Conservation (phyloP, 164 flowering plant species). For the Malania oleifera region DNA sequence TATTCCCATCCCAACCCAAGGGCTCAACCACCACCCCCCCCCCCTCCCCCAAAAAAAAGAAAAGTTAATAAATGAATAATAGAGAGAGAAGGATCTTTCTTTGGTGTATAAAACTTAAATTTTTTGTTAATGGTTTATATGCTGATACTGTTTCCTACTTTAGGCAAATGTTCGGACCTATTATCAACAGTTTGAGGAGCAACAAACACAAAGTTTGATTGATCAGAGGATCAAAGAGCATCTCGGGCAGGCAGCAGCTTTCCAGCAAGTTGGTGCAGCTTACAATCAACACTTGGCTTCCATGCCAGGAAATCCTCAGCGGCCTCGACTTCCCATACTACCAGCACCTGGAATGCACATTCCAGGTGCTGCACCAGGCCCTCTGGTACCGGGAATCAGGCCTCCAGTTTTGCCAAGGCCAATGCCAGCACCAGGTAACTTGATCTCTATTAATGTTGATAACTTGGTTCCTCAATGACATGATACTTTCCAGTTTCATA, state of each 20-base stretch:
- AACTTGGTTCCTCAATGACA: too few relatives aligned
- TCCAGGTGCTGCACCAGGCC: slow-evolving; percentile 26
- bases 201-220: slow-evolving; percentile 86
- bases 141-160: neutral
- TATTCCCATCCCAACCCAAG: slow-evolving; percentile 22
- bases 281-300: slow-evolving; percentile 59
- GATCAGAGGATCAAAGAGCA: slow-evolving; percentile 95
- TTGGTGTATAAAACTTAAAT: neutral
- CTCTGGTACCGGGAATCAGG: slow-evolving; percentile 57
- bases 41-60: too few relatives aligned
- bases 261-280: slow-evolving; percentile 83
- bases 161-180: slow-evolving; percentile 89
- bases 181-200: slow-evolving; percentile 93
- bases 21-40: neutral
- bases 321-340: slow-evolving; percentile 64
- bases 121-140: neutral
- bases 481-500: too few relatives aligned
- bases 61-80: neutral
- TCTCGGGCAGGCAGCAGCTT: slow-evolving; percentile 78
- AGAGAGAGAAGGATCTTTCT: neutral
- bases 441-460: slow-evolving; percentile 1
- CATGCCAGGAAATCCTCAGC: slow-evolving; percentile 28
- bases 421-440: slow-evolving; percentile 40
- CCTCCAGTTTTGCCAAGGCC: slow-evolving; percentile 72
- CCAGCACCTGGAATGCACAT: slow-evolving; percentile 50